Evolutionary conservation across 257 asterid species (phyloP), one percentile per base, ranked within the genome.

Genomic region (Lycium barbarum): DNA sequence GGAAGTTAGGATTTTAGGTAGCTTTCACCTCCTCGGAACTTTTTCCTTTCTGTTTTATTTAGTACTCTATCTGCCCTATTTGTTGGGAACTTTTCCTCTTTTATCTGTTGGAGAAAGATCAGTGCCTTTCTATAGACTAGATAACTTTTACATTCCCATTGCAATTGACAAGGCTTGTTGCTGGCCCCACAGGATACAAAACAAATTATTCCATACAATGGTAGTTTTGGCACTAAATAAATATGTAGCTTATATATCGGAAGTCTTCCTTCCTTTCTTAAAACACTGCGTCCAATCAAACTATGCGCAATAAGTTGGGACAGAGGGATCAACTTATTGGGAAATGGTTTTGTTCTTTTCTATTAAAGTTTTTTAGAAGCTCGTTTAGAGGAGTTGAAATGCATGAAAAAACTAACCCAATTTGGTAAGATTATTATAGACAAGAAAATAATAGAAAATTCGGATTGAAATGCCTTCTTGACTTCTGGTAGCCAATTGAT

Each of bases 401-500:
- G 47, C 62, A 76, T 51, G 45, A 51, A 22, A 76, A 76, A 76
- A 51, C 45, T 22, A 6, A 51, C 38, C 9, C 0, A 62, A 51
- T 76, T 47, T 73, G 59, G 61, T 73, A 73, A 73, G 47, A 20
- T 20, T 20, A 18, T 47, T 47, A 43, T 73, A 20, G 59, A 47
- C n/a, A 47, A 47, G 61, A 73, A 73, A 47, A 47, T 73, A n/a
- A 20, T 47, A 47, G 40, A 22, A 47, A 5, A 6, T 47, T 76
- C 51, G 49, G 63, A 49, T 49, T 14, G 40, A 53, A 76, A 76
- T 76, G 63, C 81, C 63, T 51, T 76, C 63, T 51, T 22, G 81
- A 51, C 81, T 74, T 74, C 62, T 22, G 63, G 15, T 14, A 49
- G 62, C 47, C 45, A 76, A 76, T 26, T 76, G 81, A 76, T 76